A percentile compares a stretch with the other conserved stretches of the same genome.
Evolutionary conservation across 2,329 filamentous ascomycete species (phyloP).

Genomic region (Pseudogymnoascus sp.): DNA sequence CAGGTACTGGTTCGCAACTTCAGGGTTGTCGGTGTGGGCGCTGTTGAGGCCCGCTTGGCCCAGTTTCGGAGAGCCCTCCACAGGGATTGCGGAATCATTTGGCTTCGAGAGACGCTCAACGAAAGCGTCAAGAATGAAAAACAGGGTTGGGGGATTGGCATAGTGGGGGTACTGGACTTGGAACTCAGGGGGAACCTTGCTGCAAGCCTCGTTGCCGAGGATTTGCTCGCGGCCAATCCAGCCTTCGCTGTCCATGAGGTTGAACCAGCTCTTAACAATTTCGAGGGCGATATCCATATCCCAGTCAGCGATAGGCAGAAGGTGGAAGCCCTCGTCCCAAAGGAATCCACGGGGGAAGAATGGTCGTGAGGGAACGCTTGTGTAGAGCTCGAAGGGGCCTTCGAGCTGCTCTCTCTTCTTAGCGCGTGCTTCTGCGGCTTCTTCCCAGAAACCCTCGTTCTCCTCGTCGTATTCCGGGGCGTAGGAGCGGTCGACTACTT

Average conservation of each 20-base stretch:
- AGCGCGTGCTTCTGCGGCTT: constrained; percentile 69
- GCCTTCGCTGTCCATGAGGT: constrained; percentile 88
- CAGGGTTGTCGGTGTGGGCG: constrained; percentile 57
- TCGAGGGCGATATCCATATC: constrained; percentile 81
- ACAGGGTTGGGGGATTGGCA: constrained; percentile 91
- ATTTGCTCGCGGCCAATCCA: constrained; percentile 98
- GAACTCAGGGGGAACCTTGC: constrained; percentile 89
- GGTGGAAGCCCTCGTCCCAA: constrained; percentile 97
- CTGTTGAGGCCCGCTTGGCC: constrained; percentile 44
- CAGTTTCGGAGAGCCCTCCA: constrained; percentile 36
- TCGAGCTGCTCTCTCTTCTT: constrained; percentile 61
- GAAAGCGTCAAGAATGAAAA: constrained; percentile 78
- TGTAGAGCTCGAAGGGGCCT: constrained; percentile 82
- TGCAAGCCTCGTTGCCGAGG: constrained; percentile 79
- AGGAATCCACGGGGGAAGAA: constrained; percentile 96
- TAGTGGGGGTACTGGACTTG: constrained; percentile 95
- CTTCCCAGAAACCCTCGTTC: constrained; percentile 91
- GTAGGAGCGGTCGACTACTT: constrained; percentile 81
- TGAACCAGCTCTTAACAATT: constrained; percentile 92
- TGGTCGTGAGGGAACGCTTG: constrained; percentile 80
- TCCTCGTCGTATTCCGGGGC: constrained; percentile 93
- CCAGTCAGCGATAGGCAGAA: constrained; percentile 87
- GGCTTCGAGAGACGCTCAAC: constrained; percentile 61
- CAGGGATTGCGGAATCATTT: constrained; percentile 38
- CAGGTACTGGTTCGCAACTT: constrained; percentile 62